Evolutionary conservation across 106 monocot species (phyloP), one percentile per base, ranked within the genome.

Genomic region (Triglochin maritima): DNA sequence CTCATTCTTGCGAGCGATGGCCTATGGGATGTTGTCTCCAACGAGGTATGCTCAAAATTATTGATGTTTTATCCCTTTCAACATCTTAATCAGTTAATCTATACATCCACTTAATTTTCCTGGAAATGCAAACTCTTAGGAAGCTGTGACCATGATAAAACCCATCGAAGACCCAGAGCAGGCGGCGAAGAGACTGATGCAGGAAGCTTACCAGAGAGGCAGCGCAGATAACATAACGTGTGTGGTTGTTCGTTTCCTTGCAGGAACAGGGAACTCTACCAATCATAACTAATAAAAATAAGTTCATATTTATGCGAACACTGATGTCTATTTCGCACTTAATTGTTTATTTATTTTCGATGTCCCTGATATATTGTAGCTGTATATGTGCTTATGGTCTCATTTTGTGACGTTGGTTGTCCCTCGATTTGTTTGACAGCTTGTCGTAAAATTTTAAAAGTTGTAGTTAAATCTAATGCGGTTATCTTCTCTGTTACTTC

Each of bases 1-100:
- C 90, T 95, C 62, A 95, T 95, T 72, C 87, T 95, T 58, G 95
- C 95, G 2, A 95, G 95, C 17, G 95, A 95, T 62, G 95, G 95
- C 11, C 74, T 95, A 29, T 95, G 95, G 95, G 95, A 95, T 72
- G 95, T 95, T 11, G 90, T 95, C 14, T 64, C 90, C 4, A 95
- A 95, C 69, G 90, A 95, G 87, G 91, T 92, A 12, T 17, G 53
- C 9, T 4, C 4, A 61, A 9, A 47, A 48, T 46, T 9, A 49
- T 66, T 52, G 8, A 72, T 14, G 29, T 69, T 9, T 12, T n/a
- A 9, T 13, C 5, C 9, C 3, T 69, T 46, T 14, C 9, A 9
- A 42, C 2, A 17, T 47, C 14, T 56, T 3, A 52, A 10, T 42
- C 0, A 13, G 10, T 17, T 4, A 46, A 50, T 44, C 3, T 13